Evolutionary conservation across 805 yeast genomes (phyloP), one percentile per base, ranked within the genome.

Genomic region (Pichia thaimueangensis): DNA sequence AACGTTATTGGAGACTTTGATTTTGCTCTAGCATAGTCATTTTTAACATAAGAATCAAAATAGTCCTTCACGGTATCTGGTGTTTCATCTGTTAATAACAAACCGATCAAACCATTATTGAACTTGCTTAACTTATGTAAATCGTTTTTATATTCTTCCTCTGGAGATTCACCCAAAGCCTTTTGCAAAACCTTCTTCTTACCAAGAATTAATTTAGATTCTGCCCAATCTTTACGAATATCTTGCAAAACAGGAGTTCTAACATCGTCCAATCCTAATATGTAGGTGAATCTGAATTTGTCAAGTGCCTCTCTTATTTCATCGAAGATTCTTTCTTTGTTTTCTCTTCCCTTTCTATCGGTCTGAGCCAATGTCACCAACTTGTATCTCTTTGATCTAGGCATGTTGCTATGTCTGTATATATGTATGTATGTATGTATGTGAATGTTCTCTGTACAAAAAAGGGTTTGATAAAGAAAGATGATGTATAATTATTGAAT

Each of bases 361-460:
- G 97, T 91, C 61, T 91, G 91, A 30, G 99, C 93, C 55, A 93
- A 73, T 12, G 97, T 86, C 47, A 93, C 95, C 54, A 89, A 81
- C 80, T 86, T 93, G 53, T 96, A 83, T 77, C 97, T 91, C 64
- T 81, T 89, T 29, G 97, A 88, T 76, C 95, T 86, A 49, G 98
- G 97, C 98, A 91, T 91, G 45, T n/a, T n/a, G n/a, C n/a, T n/a
- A n/a, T n/a, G n/a, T n/a, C n/a, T 23, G n/a, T n/a, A 9, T n/a
- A 6, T 22, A 3, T 8, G n/a, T n/a, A n/a, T n/a, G n/a, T n/a
- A 23, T 3, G 8, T 23, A 9, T 23, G 25, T 23, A 9, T n/a
- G n/a, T n/a, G n/a, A n/a, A n/a, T n/a, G n/a, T n/a, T n/a, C n/a
- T n/a, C n/a, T n/a, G n/a, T n/a, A n/a, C n/a, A n/a, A n/a, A n/a